Evolutionary conservation across 768 basidiomycete genomes (phyloP).

Genomic region (Pisolithus tinctorius): DNA sequence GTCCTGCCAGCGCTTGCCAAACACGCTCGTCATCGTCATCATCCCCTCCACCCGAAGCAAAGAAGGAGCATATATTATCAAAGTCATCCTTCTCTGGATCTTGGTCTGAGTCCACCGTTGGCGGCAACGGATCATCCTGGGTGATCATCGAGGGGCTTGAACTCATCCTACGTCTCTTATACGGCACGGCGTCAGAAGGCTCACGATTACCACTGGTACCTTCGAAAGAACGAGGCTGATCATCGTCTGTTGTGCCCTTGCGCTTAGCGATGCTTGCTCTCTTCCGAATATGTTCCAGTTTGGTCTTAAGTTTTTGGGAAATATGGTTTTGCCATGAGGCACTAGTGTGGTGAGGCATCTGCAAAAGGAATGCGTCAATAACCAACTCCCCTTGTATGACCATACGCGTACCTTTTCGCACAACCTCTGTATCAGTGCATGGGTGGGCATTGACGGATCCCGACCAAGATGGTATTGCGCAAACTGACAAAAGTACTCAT

Average conservation of each 20-base stretch:
- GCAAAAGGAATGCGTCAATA: not conserved
- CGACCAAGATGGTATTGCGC: conserved; percentile 38
- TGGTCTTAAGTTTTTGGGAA: conserved; percentile 22
- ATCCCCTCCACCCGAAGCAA: conserved; percentile 45
- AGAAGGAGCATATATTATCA: conserved; percentile 47
- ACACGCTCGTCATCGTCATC: conserved; percentile 41
- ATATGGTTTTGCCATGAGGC: conserved; percentile 47
- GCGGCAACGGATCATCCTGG: not conserved
- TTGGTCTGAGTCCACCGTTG: conserved; percentile 1
- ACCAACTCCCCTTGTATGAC: not conserved
- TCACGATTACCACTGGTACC: not conserved
- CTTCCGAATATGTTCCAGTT: conserved; percentile 44
- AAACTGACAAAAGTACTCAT: conserved; percentile 41
- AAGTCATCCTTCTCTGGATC: conserved; percentile 35
- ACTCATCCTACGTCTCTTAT: conserved; percentile 1
- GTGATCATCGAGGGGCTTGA: not conserved
- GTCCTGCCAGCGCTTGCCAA: conserved; percentile 42
- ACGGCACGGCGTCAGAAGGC: not conserved
- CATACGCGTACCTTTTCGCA: conserved; percentile 37
- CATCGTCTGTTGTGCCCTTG: conserved; percentile 24
- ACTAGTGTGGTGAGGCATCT: conserved; percentile 57
- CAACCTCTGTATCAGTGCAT: conserved; percentile 33
- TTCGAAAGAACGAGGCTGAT: not conserved
- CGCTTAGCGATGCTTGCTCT: conserved; percentile 44
- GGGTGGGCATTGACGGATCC: conserved; percentile 39